These are phyloP conservation scores for Backusella liffmaniae DNA, from an alignment of 192 early-diverging fungal genomes.

Conservation along the genomic window DNA sequence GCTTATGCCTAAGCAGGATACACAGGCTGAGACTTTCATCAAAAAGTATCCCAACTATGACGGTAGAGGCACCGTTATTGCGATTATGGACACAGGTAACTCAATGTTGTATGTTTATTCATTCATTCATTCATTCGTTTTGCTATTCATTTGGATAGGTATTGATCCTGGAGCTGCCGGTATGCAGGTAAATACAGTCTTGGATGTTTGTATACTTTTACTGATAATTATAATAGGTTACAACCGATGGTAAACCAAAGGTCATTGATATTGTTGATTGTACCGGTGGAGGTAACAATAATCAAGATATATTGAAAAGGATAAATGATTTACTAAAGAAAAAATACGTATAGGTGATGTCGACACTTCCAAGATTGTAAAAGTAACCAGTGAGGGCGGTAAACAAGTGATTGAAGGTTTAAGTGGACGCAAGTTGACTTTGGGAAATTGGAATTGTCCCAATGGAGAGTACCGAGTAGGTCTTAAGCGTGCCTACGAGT, in stretches of 20 bases:
- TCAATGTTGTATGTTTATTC: background rate
- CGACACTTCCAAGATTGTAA: conserved; percentile 55
- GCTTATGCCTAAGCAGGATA: conserved; percentile 72
- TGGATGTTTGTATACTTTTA: background rate
- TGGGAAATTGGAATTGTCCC: conserved; percentile 80
- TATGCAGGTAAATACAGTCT: conserved; percentile 53
- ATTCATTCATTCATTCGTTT: background rate
- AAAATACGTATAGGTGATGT: conserved; percentile 56
- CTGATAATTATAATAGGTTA: conserved; percentile 40
- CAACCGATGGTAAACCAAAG: conserved; percentile 88
- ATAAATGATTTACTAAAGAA: background rate
- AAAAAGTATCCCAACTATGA: conserved; percentile 84
- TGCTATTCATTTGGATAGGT: conserved; percentile 30
- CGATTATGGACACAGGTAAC: conserved; percentile 84
- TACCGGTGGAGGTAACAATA: conserved; percentile 67
- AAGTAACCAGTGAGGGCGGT: conserved; percentile 46
- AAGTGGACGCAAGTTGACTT: conserved; percentile 72
- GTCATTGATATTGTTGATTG: conserved; percentile 94
- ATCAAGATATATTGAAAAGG: background rate
- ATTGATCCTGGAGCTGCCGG: conserved; percentile 93
- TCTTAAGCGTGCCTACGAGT: conserved; percentile 69
- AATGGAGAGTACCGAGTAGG: conserved; percentile 84
- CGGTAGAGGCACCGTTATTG: conserved; percentile 86
- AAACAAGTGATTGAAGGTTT: conserved; percentile 57
- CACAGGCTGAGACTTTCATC: conserved; percentile 80